Base-by-base conservation (phyloP, 352 stramenopile genomes). In the Globisporangium radiosum region DNA sequence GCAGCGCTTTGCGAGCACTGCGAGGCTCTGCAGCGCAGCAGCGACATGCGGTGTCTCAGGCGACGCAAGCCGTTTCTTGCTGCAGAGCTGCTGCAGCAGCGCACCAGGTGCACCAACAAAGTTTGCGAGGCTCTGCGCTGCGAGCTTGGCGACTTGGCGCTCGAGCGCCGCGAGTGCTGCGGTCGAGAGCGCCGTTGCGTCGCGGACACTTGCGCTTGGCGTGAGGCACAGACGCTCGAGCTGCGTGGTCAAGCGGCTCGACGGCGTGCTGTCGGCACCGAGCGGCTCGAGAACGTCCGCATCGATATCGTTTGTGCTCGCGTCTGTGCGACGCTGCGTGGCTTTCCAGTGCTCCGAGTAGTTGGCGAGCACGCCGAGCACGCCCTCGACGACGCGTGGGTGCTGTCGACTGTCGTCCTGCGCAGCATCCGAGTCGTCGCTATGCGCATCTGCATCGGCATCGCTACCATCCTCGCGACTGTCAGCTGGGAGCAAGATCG, bases 1-100 rank as follows among this genome's bases (percentile, higher is more conserved):
- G 50, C 74, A 88, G 9, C 66, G 72, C 65, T 91, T 93, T 7
- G 72, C 54, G 10, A 93, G 81, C 11, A 89, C 70, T 59, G 78
- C 56, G 1, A 93, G 65, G 52, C 80, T 89, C 49, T 88, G 73
- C 19, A 92, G 64, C 7, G 63, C 70, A 33, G 78, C 70, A 9
- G 77, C 37, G 4, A 68, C 59, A 5, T 63, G 60, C 15, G 58
- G 19, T 11, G 60, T n/a, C 17, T 64, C 58, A 8, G 63, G 62
- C 7, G 62, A 67, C 0, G 48, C 58, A 6, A 90, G 60, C 0
- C 71, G 65, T 45, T 85, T 75, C 47, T 85, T 85, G 10, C 68
- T 67, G 47, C 73, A 86, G n/a, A 93, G 50, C 54, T 75, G 77
- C 5, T 54, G 57, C 2, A 90, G 59, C 17, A 92, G 11, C 76